Evolutionary conservation across 2,329 filamentous ascomycete species (phyloP).

Genomic region (Leptographium radiaticola): DNA sequence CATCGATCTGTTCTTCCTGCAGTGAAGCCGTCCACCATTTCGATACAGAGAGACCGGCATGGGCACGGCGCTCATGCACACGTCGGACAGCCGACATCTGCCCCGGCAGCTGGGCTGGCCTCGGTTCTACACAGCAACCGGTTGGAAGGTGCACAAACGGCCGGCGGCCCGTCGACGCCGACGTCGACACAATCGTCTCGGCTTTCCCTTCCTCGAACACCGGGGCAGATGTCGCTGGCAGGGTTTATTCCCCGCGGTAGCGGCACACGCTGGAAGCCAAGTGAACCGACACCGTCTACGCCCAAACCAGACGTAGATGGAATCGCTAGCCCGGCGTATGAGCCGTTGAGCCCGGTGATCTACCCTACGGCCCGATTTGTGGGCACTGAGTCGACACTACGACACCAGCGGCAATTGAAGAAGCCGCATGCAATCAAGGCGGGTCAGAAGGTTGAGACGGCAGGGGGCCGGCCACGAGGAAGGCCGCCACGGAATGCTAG

Average conservation of each 20-base stretch:
- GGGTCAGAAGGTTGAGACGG: not conserved
- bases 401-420: constrained; percentile 3
- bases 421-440: not conserved
- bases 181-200: constrained; percentile 8
- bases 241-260: constrained; percentile 15
- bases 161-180: not conserved
- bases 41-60: not conserved
- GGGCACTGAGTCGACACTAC: not conserved
- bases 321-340: constrained; percentile 38
- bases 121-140: not conserved
- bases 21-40: not conserved
- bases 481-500: constrained; percentile 1
- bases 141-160: constrained; percentile 4
- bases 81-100: too few species aligned
- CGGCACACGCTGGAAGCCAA: constrained; percentile 47
- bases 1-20: not conserved
- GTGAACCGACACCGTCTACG: constrained; percentile 42
- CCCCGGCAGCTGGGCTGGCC: not conserved
- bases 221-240: not conserved
- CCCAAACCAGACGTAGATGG: constrained; percentile 29
- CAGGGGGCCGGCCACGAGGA: not conserved
- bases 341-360: constrained; percentile 44
- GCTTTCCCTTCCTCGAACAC: constrained; percentile 5
- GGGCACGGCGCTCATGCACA: not conserved
- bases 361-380: not conserved